Conservation (phyloP, 2,329 filamentous ascomycete genomes). For the Neophaeococcomyces aloes region DNA sequence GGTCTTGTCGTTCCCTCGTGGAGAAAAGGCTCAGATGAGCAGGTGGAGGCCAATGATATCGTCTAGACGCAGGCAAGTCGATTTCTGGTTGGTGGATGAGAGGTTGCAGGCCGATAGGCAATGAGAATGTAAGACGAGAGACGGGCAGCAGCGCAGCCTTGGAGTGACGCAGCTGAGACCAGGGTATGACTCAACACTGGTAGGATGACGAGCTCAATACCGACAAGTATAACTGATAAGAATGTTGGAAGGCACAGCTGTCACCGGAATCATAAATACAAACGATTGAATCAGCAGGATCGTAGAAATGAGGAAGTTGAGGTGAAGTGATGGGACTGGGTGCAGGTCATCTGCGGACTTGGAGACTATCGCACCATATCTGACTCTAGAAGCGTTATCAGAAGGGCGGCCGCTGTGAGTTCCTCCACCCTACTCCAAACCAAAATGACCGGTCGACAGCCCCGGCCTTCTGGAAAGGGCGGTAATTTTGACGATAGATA, state of each 20-base stretch:
- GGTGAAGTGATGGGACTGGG: too few species aligned
- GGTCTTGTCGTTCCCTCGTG: not conserved
- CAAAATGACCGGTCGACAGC: too few species aligned
- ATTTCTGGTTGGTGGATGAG: not conserved
- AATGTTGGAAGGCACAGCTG: not conserved
- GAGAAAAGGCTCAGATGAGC: not conserved
- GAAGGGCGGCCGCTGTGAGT: too few species aligned
- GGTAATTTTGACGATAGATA: too few species aligned
- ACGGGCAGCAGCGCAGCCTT: slow-evolving; percentile 1
- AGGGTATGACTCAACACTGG: not conserved
- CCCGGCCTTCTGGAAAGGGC: too few species aligned
- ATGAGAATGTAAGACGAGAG: not conserved
- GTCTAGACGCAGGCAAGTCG: not conserved
- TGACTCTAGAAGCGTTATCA: too few species aligned
- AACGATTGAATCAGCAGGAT: not conserved
- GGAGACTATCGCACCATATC: too few species aligned
- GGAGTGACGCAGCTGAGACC: not conserved
- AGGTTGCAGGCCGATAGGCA: slow-evolving; percentile 1
- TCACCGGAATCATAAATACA: not conserved
- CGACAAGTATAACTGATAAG: not conserved
- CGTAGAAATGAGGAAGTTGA: not conserved
- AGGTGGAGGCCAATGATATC: slow-evolving; percentile 3
- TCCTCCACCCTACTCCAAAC: too few species aligned
- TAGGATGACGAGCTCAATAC: not conserved
- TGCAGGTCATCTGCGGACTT: too few species aligned